phyloP scores from a whole-genome alignment of 306 rosid genomes.

The Quercus aquifolioides region DNA sequence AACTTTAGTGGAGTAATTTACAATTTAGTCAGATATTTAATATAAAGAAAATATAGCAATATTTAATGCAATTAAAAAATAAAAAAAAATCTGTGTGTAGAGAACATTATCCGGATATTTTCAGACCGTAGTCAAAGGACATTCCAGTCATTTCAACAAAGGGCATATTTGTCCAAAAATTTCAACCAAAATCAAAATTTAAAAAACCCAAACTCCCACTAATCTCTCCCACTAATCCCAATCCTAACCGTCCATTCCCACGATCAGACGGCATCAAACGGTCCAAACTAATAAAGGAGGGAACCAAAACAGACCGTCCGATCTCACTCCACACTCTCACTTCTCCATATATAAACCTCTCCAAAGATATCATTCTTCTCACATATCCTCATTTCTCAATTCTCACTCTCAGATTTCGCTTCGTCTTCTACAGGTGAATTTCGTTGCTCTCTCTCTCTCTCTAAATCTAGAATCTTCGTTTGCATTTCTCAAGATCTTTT shows the following conservation, averaged over 20 bases:
- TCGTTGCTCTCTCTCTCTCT: not conserved
- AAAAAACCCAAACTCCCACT: not conserved
- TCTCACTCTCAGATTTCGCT: not conserved
- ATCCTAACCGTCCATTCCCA: conserved; percentile 27
- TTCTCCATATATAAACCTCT: conserved; percentile 24
- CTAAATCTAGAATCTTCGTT: not conserved
- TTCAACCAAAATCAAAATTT: not conserved
- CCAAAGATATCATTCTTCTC: not conserved
- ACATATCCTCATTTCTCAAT: not conserved
- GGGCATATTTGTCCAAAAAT: conserved; percentile 24
- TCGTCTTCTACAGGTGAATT: conserved; percentile 16
- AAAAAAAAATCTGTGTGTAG: not conserved
- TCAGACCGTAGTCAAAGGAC: conserved; percentile 20
- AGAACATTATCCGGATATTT: no score
- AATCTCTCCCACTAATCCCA: not conserved
- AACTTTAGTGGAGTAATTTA: rapidly evolving
- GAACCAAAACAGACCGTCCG: conserved; percentile 22
- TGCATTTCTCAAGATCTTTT: not conserved
- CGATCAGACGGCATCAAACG: conserved; percentile 32
- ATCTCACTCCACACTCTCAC: not conserved
- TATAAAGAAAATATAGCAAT: no score
- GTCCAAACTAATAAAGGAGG: conserved; percentile 31
- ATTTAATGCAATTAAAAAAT: not conserved
- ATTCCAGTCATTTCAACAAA: conserved; percentile 25
- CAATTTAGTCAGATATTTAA: no score